Conservation (phyloP, 257 asterid genomes). For the Solanum boliviense region DNA sequence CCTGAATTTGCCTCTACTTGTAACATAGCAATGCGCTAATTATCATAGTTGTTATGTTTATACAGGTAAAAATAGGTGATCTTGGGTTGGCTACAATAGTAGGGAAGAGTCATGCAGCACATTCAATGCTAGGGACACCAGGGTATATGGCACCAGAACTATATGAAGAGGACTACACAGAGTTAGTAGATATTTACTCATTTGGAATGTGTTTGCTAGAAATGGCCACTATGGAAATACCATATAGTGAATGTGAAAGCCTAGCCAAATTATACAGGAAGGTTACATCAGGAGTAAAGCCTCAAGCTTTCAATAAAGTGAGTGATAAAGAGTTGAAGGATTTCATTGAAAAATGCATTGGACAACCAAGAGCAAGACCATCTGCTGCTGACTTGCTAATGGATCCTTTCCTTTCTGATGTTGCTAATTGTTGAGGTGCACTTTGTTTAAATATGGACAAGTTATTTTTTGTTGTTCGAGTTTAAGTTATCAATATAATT, state of each 20-base stretch:
- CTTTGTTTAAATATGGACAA: background rate
- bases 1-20: background rate
- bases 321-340: constrained; percentile 12
- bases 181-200: constrained; percentile 18
- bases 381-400: constrained; percentile 19
- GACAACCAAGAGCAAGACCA: constrained; percentile 18
- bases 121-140: constrained; percentile 17
- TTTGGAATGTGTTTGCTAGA: constrained; percentile 22
- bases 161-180: constrained; percentile 20
- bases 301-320: constrained; percentile 16
- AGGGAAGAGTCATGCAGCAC: constrained; percentile 24
- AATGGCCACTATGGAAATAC: constrained; percentile 22
- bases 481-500: background rate
- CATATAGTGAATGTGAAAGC: constrained; percentile 23
- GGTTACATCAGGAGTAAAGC: constrained; percentile 16
- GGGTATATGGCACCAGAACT: constrained; percentile 27
- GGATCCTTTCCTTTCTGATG: constrained; percentile 12
- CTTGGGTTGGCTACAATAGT: constrained; percentile 21
- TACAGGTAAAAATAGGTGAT: constrained; percentile 24
- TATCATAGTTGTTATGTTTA: background rate
- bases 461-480: background rate
- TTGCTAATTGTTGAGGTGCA: background rate
- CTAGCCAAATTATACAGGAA: constrained; percentile 16
- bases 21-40: background rate
- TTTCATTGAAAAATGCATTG: constrained; percentile 15